A percentile compares a stretch with the other conserved stretches of the same genome.
Conservation (phyloP, 306 rosid species). For the Inga laurina region DNA sequence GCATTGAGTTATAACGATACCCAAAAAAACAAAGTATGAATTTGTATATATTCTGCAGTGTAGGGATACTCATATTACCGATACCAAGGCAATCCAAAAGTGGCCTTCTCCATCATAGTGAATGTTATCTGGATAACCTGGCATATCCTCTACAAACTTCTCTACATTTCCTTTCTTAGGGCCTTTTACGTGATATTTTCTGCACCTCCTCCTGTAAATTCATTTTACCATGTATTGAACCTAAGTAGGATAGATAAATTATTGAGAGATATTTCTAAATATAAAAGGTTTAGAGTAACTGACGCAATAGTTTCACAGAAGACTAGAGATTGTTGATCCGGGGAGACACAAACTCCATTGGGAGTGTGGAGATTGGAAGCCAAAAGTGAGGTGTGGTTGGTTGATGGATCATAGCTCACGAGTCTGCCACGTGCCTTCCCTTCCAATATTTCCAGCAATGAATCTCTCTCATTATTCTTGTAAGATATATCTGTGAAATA, state of each 20-base stretch:
- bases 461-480: constrained; percentile 35
- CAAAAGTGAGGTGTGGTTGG: constrained; percentile 52
- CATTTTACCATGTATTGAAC: too few relatives aligned
- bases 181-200: background rate
- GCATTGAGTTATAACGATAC: too few relatives aligned
- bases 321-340: constrained; percentile 53
- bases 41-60: too few relatives aligned
- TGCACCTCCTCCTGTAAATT: background rate
- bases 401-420: constrained; percentile 57
- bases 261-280: too few relatives aligned
- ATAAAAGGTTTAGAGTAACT: too few relatives aligned
- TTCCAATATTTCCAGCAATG: constrained; percentile 43
- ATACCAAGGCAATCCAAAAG: background rate
- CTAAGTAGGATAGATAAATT: too few relatives aligned
- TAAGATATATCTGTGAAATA: constrained; percentile 73
- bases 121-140: background rate
- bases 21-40: too few relatives aligned
- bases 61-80: constrained; percentile 4
- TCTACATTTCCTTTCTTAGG: background rate
- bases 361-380: constrained; percentile 56
- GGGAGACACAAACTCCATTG: constrained; percentile 64
- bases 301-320: constrained; percentile 56
- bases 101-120: background rate
- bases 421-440: constrained; percentile 68
- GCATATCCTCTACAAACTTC: background rate